Evolutionary conservation across 1,284 basidiomycete genomes (phyloP).

Genomic region (Apiotrichum mycotoxinovorans): DNA sequence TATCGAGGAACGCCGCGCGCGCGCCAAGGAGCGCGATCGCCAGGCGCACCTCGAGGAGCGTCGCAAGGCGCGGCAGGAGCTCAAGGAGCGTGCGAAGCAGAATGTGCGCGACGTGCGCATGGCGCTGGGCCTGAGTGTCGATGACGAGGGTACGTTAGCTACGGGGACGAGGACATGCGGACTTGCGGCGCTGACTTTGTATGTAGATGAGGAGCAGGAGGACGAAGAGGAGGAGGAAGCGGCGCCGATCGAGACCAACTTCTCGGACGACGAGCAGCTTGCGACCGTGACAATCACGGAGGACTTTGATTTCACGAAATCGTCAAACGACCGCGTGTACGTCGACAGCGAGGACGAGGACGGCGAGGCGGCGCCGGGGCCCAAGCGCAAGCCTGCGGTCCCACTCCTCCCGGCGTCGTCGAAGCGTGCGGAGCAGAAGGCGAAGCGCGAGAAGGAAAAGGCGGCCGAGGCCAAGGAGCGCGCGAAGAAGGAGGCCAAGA

Average conservation of each 20-base stretch:
- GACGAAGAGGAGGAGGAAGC: conserved; percentile 18
- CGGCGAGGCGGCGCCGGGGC: conserved; percentile 2
- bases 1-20: conserved; percentile 40
- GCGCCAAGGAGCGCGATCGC: conserved; percentile 47
- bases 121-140: conserved; percentile 45
- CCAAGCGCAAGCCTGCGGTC: conserved; percentile 18
- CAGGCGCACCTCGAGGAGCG: conserved; percentile 45
- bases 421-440: conserved; percentile 34
- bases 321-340: not conserved
- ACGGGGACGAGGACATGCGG: not conserved
- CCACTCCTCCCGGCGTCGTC: conserved; percentile 41
- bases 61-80: conserved; percentile 43
- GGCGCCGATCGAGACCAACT: conserved; percentile 36
- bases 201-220: conserved; percentile 9
- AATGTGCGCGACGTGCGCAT: conserved; percentile 44
- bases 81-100: conserved; percentile 40
- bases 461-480: conserved; percentile 24
- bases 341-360: conserved; percentile 8
- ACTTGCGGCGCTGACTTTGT: not conserved
- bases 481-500: conserved; percentile 17
- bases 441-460: conserved; percentile 20
- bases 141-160: conserved; percentile 17
- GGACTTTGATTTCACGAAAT: conserved; percentile 43
- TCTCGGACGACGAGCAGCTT: conserved; percentile 47
- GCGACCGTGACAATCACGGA: conserved; percentile 50